Evolutionary conservation across 768 basidiomycete species (phyloP), one percentile per base, ranked within the genome.

Genomic region (Hericium coralloides): DNA sequence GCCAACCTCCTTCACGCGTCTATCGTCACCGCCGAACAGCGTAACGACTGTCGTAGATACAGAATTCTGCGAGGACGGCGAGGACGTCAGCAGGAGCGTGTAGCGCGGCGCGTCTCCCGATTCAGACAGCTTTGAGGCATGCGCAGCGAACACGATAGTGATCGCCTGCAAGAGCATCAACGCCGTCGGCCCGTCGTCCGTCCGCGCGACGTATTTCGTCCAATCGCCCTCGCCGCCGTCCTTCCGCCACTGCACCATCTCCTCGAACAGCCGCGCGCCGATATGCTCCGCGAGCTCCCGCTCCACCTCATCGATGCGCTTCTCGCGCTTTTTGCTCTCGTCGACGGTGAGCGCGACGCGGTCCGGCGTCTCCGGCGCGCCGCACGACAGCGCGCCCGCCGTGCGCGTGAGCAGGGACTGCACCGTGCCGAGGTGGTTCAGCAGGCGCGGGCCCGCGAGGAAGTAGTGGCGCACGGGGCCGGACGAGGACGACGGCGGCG

Each of bases 391-490:
- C 15, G 77, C 77, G 2, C 79, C 71, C 0, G 89, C 77, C 0
- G 85, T 76, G 48, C 67, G 68, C 2, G 81, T 74, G 37, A 93
- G 75, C 4, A 78, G 66, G 12, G 70, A 67, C 62, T 90, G 86
- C 0, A 82, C 74, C 2, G 79, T 74, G 2, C 79, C 73, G 54
- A 93, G 73, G 64, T 89, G 77, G 2, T 74, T 65, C 47, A 87
- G 79, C 6, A 92, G 77, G 22, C 92, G 84, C 15, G 87, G 85
- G 4, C 92, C 93, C n/a, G 84, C 73, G 52, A 88, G 76, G 73
- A 97, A 94, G 72, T 84, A 89, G 4, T 95, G 77, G 23, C 91
- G 83, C 22, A 81, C 82, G 56, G 85, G 84, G 0, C 81, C 79
- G 2, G 81, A 77, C 15, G 74, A 73, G 8, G 84, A 78, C 10